Percentiles rank a stretch among this genome's conserved stretches.
Conservation (phyloP, 345 rosid species). For the Salix arbutifolia region DNA sequence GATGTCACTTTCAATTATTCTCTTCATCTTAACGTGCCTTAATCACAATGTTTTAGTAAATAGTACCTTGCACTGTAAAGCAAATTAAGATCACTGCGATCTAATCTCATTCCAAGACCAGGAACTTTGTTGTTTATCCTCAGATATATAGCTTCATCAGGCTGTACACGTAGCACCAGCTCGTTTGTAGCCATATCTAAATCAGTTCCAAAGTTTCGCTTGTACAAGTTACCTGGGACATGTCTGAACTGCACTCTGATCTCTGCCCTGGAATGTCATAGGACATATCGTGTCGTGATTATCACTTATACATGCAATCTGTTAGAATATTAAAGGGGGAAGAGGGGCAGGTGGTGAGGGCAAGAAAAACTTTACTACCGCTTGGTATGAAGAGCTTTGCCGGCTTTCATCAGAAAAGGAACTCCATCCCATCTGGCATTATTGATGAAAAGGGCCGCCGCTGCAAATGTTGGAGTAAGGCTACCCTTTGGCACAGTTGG, state of each 20-base stretch:
- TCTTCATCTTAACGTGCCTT: no score
- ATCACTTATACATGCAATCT: not conserved
- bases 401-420: constrained; percentile 90
- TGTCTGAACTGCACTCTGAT: constrained; percentile 88
- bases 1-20: no score
- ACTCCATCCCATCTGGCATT: constrained; percentile 98
- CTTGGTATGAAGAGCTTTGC: constrained; percentile 81
- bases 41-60: not conserved
- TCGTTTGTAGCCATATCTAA: constrained; percentile 78
- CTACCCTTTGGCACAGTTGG: constrained; percentile 68
- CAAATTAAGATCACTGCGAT: constrained; percentile 80
- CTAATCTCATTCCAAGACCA: constrained; percentile 91
- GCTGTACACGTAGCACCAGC: constrained; percentile 88
- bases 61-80: constrained; percentile 63
- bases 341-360: not conserved
- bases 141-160: constrained; percentile 92
- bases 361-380: constrained; percentile 28
- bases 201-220: constrained; percentile 60
- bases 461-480: constrained; percentile 83
- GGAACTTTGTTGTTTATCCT: constrained; percentile 97
- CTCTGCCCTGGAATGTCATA: constrained; percentile 58
- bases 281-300: not conserved
- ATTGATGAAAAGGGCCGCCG: constrained; percentile 80
- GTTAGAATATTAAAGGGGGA: not conserved
- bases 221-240: constrained; percentile 88